Conservation (phyloP, 2,329 filamentous ascomycete genomes). For the Biscogniauxia sp. region DNA sequence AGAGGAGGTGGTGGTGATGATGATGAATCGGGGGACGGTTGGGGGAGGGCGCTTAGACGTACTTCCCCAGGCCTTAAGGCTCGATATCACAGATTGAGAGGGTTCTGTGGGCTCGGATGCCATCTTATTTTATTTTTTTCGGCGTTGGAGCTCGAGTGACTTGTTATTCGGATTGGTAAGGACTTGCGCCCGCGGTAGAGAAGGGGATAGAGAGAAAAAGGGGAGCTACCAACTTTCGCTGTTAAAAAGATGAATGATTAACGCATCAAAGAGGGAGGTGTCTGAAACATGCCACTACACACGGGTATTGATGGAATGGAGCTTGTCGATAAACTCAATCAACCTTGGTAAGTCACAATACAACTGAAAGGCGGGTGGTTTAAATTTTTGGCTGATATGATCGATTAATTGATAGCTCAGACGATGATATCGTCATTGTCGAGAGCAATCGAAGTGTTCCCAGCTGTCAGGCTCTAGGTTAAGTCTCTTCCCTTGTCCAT, state of each 20-base stretch:
- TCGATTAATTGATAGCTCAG: no score
- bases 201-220: background rate
- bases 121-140: slow-evolving; percentile 21
- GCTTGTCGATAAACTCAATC: no score
- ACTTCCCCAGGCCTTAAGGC: slow-evolving; percentile 50
- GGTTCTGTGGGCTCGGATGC: slow-evolving; percentile 27
- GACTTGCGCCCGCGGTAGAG: background rate
- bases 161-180: background rate
- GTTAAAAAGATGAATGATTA: background rate
- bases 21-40: no score
- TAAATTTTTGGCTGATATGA: no score
- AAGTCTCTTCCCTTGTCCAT: background rate
- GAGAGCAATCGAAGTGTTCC: background rate
- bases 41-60: slow-evolving; percentile 29
- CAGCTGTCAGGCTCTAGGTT: background rate
- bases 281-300: background rate
- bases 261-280: background rate
- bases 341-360: no score
- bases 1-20: background rate
- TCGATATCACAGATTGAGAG: slow-evolving; percentile 33
- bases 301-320: background rate
- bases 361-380: no score
- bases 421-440: background rate
- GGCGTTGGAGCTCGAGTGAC: background rate
- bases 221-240: background rate